phyloP scores from a whole-genome alignment of 78 protist species.

The Paratrimastix pyriformis region DNA sequence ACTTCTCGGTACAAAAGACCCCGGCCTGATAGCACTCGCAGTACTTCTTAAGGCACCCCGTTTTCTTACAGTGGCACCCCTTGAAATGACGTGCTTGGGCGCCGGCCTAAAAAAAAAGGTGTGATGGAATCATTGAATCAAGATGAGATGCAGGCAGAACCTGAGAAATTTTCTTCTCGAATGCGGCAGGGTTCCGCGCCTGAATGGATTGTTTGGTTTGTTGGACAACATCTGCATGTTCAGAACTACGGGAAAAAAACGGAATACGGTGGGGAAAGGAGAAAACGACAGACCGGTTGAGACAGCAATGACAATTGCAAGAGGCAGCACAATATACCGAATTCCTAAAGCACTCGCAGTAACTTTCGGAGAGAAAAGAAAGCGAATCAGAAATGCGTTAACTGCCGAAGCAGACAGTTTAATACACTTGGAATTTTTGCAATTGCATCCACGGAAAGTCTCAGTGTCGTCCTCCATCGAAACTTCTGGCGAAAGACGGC shows the following conservation, averaged over 20 bases:
- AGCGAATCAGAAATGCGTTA: background rate
- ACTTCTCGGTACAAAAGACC: constrained; percentile 38
- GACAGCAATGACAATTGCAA: constrained; percentile 51
- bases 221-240: constrained; percentile 31
- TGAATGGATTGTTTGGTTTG: constrained; percentile 37
- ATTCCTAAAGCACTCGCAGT: constrained; percentile 61
- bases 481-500: too few species aligned
- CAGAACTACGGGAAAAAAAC: too few species aligned
- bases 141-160: background rate
- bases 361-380: background rate
- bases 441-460: constrained; percentile 48
- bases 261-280: too few species aligned
- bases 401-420: constrained; percentile 40
- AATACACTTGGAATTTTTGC: constrained; percentile 65
- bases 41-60: constrained; percentile 64
- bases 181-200: constrained; percentile 65
- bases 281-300: too few species aligned
- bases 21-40: constrained; percentile 78
- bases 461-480: too few species aligned
- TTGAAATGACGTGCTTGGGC: constrained; percentile 32
- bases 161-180: constrained; percentile 41
- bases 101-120: too few species aligned
- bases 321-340: constrained; percentile 36
- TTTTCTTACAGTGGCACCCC: constrained; percentile 69
- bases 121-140: background rate